Percentiles rank a stretch among this genome's conserved stretches.
Evolutionary conservation across 2,329 filamentous ascomycete genomes (phyloP).

Genomic region (Clonostachys sp.): DNA sequence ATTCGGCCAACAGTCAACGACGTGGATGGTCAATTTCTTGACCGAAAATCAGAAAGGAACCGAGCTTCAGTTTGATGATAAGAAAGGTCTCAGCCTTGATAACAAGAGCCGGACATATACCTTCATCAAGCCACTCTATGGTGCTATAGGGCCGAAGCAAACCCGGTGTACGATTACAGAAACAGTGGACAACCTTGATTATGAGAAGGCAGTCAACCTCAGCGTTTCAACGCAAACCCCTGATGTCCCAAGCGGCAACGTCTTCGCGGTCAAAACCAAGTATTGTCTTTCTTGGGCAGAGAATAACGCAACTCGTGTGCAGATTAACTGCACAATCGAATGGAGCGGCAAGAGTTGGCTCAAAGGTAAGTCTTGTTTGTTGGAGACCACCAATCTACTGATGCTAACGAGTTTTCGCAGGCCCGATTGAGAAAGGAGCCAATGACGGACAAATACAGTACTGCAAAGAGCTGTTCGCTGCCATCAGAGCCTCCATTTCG

Average conservation of each 20-base stretch:
- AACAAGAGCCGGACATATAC: conserved; percentile 71
- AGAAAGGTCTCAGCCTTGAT: conserved; percentile 71
- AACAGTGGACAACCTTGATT: conserved; percentile 76
- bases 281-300: conserved; percentile 94
- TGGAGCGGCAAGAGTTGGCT: conserved; percentile 99
- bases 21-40: conserved; percentile 85
- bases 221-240: conserved; percentile 82
- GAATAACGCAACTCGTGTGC: conserved; percentile 76
- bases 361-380: conserved; percentile 60
- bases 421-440: conserved; percentile 92
- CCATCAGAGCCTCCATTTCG: conserved; percentile 68
- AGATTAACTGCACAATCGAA: conserved; percentile 87
- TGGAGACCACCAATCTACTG: background rate
- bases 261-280: conserved; percentile 87
- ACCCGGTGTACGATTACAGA: conserved; percentile 92
- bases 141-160: conserved; percentile 82
- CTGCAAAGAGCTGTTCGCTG: conserved; percentile 72
- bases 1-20: conserved; percentile 75
- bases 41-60: conserved; percentile 81
- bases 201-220: conserved; percentile 84
- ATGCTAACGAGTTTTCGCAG: conserved; percentile 33
- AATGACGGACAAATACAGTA: conserved; percentile 85
- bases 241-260: conserved; percentile 89
- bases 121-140: conserved; percentile 88
- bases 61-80: conserved; percentile 84